Base-by-base conservation (phyloP, 768 basidiomycete species). In the Serendipita sp. region DNA sequence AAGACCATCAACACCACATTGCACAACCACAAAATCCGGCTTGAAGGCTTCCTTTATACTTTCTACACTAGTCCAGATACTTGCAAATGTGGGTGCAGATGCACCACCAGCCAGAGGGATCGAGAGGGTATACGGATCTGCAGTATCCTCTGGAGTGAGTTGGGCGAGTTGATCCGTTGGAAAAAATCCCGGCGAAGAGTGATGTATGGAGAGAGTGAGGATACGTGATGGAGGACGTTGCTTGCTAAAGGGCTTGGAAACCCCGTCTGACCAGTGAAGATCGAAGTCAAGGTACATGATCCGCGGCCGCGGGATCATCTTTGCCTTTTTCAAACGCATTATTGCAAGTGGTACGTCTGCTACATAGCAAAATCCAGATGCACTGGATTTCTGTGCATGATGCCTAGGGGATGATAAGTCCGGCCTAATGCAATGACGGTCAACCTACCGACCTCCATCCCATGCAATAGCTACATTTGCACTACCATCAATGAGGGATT, bases 211-310 rank as follows among this genome's bases (percentile, higher is more conserved):
- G 56, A 96, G 70, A 1, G 90, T 93, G 26, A 79, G 69, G 30
- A 75, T 48, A n/a, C 45, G 45, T 9, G 45, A 48, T 5, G 45
- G 45, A 70, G 69, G 63, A 63, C 72, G 79, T 69, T 62, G 81
- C 76, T 65, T 82, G 81, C 5, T 72, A 69, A 91, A 89, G 0
- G 91, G 89, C 42, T 86, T 79, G 0, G 87, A 86, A 48, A 94
- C 90, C 0, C 82, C 91, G 68, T 96, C 92, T 3, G 87, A 88
- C 68, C 90, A 92, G 71, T 97, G 94, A 2, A 96, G 76, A 70
- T 97, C 94, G 7, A 97, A 74, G 69, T 97, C 94, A 56, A 98
- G 77, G 73, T 96, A 96, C 81, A 97, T 83, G 11, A 93, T 78
- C 2, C 87, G 81, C 0, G 81, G 76, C 65, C 78, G 79, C 62